Percentiles rank a stretch among this genome's conserved stretches.
Evolutionary conservation across 305 asterid genomes (phyloP).

Genomic region (Caryopteris hybrid): DNA sequence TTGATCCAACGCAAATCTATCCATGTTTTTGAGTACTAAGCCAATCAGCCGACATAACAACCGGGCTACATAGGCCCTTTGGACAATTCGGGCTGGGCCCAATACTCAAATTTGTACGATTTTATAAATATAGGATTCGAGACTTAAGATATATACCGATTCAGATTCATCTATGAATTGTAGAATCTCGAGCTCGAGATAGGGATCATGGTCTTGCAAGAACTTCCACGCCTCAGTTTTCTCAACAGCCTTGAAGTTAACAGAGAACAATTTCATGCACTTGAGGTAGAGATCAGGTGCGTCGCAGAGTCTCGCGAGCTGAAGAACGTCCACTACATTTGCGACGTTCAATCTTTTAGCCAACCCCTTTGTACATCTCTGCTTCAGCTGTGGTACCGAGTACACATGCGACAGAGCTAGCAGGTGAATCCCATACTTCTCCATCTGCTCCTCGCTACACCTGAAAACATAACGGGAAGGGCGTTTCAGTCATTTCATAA

Average conservation of each 20-base stretch:
- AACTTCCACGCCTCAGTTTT: constrained; percentile 82
- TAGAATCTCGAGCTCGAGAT: constrained; percentile 75
- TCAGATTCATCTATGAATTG: constrained; percentile 78
- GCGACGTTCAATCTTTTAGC: constrained; percentile 40
- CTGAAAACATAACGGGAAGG: constrained; percentile 32
- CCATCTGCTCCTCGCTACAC: constrained; percentile 69
- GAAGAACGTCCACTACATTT: constrained; percentile 75
- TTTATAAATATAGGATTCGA: not conserved
- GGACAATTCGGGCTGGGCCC: too few relatives aligned
- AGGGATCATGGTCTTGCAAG: constrained; percentile 65
- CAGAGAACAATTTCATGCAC: constrained; percentile 59
- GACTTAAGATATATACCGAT: constrained; percentile 32
- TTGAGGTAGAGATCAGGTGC: constrained; percentile 79
- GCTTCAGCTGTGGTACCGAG: constrained; percentile 73
- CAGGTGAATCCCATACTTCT: constrained; percentile 66
- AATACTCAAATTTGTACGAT: not conserved
- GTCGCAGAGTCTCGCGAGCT: constrained; percentile 77
- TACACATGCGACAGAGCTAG: constrained; percentile 81
- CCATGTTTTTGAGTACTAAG: too few relatives aligned
- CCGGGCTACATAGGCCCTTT: too few relatives aligned
- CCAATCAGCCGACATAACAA: too few relatives aligned
- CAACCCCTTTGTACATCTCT: constrained; percentile 56
- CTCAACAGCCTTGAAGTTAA: constrained; percentile 51
- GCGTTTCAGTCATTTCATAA: constrained; percentile 14
- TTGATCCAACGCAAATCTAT: too few relatives aligned